Base-by-base conservation (phyloP, 495 filamentous ascomycete genomes). In the Penicillium samsonianum region DNA sequence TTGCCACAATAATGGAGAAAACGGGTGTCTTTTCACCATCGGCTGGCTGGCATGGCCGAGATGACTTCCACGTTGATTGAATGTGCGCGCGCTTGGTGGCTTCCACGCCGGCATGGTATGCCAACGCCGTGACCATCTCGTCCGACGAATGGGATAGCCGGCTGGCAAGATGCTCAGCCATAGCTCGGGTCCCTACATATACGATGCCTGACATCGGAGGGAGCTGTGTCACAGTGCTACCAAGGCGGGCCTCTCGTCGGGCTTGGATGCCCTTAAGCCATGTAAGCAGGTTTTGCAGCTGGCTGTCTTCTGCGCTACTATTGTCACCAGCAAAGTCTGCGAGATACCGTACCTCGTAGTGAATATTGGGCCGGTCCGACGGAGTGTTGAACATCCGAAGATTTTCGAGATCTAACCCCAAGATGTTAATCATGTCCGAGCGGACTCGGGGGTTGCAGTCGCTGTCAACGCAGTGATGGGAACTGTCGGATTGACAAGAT, bases 1-100 rank as follows among this genome's bases (percentile, higher is more conserved):
- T 97, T 5, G 93, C 93, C 40, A 97, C 90, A 43, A 97, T 92
- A 47, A 97, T 86, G 62, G 92, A 90, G 69, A 94, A 96, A 6
- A 87, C 85, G 9, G 67, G 69, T 22, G 46, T 20, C 12, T 45
- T 44, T 41, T 47, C 57, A 2, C 61, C 54, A 19, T 59, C 42
- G 3, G 50, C 45, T 17, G 46, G 46, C 22, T 57, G 55, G 16
- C 41, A 19, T 12, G 79, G 74, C 44, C 83, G 79, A 59, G 89
- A 87, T 16, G 82, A 81, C 37, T 94, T 83, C 93, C 93, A 98
- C 33, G 84, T 83, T 4, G 80, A 59, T 62, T 82, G 80, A 35
- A 80, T 78, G 14, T 73, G 67, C 7, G 70, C 70, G 46, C 79
- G 70, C 2, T 80, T 78, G 37, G 67, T 60, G 5, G 72, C 49